phyloP scores from a whole-genome alignment of 2,329 filamentous ascomycete species.

The Fusarium sp. region DNA sequence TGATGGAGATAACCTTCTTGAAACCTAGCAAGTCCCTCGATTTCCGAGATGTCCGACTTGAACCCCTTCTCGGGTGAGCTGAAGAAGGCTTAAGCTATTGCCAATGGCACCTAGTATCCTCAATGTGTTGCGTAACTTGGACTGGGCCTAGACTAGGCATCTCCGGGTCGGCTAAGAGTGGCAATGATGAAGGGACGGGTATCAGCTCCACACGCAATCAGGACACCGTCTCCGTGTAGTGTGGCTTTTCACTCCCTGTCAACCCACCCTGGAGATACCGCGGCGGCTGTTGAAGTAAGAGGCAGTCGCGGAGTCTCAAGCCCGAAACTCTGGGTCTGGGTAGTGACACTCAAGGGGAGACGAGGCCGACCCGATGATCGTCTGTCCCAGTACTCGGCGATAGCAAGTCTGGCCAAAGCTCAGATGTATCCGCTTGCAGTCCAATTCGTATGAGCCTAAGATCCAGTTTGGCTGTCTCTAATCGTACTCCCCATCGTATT shows the following conservation, averaged over 20 bases:
- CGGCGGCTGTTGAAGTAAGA: background rate
- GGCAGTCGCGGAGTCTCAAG: background rate
- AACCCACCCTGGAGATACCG: background rate
- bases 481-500: background rate
- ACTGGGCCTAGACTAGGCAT: background rate
- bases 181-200: background rate
- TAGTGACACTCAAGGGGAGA: background rate
- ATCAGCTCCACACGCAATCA: background rate
- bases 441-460: fast-evolving
- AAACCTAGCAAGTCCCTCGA: background rate
- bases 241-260: background rate
- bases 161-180: background rate
- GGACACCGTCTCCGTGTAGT: background rate
- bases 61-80: background rate
- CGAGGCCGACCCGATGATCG: background rate
- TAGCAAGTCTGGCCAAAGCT: background rate
- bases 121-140: background rate
- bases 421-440: background rate
- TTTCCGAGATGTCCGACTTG: background rate
- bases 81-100: background rate
- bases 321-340: background rate
- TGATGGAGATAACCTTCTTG: background rate
- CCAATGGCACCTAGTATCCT: background rate
- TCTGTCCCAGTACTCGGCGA: background rate
- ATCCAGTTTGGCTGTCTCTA: background rate